Percentiles rank a stretch among this genome's conserved stretches.
Evolutionary conservation across 106 monocot species (phyloP).

Genomic region (Allium sativum): DNA sequence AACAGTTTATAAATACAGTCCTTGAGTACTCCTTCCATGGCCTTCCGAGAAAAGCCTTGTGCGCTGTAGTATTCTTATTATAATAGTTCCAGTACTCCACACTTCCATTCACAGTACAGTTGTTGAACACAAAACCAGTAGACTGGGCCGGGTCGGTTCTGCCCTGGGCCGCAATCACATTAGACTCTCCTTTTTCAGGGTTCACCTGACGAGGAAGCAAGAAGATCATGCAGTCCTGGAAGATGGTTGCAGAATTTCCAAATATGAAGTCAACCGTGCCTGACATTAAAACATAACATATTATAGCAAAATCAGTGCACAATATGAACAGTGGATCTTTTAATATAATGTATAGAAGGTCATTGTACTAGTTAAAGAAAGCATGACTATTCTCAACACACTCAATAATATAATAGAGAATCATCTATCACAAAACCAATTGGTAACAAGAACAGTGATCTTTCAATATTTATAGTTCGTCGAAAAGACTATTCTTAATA

Average conservation of each 20-base stretch:
- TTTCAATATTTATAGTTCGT: too few species aligned
- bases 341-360: too few species aligned
- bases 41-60: conserved; percentile 9
- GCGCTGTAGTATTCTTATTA: background rate
- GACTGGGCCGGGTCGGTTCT: conserved; percentile 17
- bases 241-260: conserved; percentile 62
- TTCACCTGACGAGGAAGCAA: conserved; percentile 27
- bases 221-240: conserved; percentile 30
- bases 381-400: too few species aligned
- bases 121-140: conserved; percentile 18
- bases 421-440: too few species aligned
- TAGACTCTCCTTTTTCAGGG: conserved; percentile 33
- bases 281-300: too few species aligned
- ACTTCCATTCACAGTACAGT: conserved; percentile 6
- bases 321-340: too few species aligned
- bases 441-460: too few species aligned
- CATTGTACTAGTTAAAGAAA: too few species aligned
- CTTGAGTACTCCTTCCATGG: conserved; percentile 75
- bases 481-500: too few species aligned
- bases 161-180: conserved; percentile 15
- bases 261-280: conserved; percentile 83
- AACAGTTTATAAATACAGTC: conserved; percentile 41
- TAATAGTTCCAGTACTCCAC: conserved; percentile 4
- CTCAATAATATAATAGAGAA: too few species aligned
- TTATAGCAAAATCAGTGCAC: too few species aligned